Evolutionary conservation across 768 basidiomycete species (phyloP), one percentile per base, ranked within the genome.

Genomic region (Ramaria sp.): DNA sequence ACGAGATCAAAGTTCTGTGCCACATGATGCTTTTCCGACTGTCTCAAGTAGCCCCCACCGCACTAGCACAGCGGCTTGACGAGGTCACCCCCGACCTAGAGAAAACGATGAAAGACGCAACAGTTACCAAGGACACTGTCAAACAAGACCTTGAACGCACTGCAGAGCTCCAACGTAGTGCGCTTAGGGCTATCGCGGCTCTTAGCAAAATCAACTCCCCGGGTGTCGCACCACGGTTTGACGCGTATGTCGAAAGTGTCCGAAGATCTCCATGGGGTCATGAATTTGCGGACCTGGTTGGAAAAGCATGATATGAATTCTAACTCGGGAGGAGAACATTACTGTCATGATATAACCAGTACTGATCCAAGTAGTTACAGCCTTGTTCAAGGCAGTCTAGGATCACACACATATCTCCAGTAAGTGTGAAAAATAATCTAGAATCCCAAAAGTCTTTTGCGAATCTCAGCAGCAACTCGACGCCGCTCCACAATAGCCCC

Each of bases 1-100:
- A 98, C 65, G 96, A 98, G 66, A 89, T 99, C 73, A 97, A 97
- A 68, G 91, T 97, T 44, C 81, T 97, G 56, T 92, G 85, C 50
- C 90, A 95, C 67, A 89, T 99, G 81, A 87, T 95, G 73, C 77
- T 98, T 37, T 89, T 91, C 74, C 83, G 93, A 9, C 79, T 98
- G 15, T 81, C 91, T 7, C 85, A 88, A 61, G 78, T 93, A 15
- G 86, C 91, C 2, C 90, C 90, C 13, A 81, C 85, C 0, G 82
- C 87, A 30, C 82, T 97, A 24, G 76, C 85, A 1, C 86, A 86
- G 59, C 78, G 87, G 24, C 74, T 98, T 56, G 90, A 93, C 60
- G 88, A 87, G 57, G 81, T 85, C 22, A 88, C 89, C 25, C 85
- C 87, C 5, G 80, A 82, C 51, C 74, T 97, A 58, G 87, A 90